Conservation (phyloP, 2,329 filamentous ascomycete species). For the Trichoderma aggressivum region DNA sequence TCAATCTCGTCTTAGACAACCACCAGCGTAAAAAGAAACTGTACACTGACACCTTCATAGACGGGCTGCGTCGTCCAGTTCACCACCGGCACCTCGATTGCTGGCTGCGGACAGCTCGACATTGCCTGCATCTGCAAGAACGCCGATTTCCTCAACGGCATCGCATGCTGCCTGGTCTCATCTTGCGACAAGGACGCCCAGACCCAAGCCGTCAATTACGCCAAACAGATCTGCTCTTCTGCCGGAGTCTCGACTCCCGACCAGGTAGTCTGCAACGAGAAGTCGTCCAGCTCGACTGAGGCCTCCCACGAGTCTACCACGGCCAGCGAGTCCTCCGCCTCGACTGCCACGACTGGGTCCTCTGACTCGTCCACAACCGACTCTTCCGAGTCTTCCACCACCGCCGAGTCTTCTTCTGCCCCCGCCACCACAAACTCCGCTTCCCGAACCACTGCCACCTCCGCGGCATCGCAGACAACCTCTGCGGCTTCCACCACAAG, state of each 20-base stretch:
- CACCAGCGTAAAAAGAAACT: not conserved
- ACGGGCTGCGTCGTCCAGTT: slow-evolving; percentile 34
- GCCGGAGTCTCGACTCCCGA: slow-evolving; percentile 36
- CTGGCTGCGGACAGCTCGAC: slow-evolving; percentile 38
- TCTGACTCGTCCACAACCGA: slow-evolving; percentile 16
- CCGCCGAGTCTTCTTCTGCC: not conserved
- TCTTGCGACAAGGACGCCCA: slow-evolving; percentile 35
- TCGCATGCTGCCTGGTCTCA: slow-evolving; percentile 41
- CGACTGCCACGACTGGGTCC: slow-evolving; percentile 12
- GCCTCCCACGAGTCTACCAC: slow-evolving; percentile 17
- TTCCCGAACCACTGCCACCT: slow-evolving; percentile 8
- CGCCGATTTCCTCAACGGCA: slow-evolving; percentile 37
- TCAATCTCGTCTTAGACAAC: not conserved
- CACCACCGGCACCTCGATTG: slow-evolving; percentile 34
- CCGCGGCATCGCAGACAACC: not conserved
- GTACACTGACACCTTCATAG: slow-evolving; percentile 21
- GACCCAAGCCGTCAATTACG: slow-evolving; percentile 36
- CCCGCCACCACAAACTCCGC: slow-evolving; percentile 11
- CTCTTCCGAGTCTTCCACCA: not conserved
- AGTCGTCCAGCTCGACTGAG: slow-evolving; percentile 8
- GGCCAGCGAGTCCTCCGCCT: not conserved
- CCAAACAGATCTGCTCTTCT: slow-evolving; percentile 38
- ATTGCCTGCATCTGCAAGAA: slow-evolving; percentile 43
- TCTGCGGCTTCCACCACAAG: not conserved
- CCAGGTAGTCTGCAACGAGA: slow-evolving; percentile 35